Percentiles rank a stretch among this genome's conserved stretches.
Conservation (phyloP, 768 basidiomycete genomes). For the Kwoniella europaea region DNA sequence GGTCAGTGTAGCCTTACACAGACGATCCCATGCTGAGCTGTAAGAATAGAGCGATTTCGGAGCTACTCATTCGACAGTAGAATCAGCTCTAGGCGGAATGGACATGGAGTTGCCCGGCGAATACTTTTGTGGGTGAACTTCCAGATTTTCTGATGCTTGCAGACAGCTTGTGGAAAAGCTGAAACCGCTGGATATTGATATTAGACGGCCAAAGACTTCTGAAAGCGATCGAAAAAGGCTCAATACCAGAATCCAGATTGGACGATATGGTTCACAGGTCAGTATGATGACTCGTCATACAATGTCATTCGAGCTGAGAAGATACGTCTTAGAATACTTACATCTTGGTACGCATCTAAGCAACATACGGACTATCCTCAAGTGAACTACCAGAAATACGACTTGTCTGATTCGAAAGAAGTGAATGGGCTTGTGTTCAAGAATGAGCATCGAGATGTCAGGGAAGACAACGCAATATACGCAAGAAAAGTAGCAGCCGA, state of each 20-base stretch:
- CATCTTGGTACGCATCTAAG: constrained; percentile 62
- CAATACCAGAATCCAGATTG: constrained; percentile 38
- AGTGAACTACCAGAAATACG: constrained; percentile 61
- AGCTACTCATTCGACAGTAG: constrained; percentile 46
- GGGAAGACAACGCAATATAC: constrained; percentile 66
- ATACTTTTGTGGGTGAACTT: constrained; percentile 35
- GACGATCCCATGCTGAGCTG: neutral
- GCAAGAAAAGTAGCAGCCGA: constrained; percentile 49
- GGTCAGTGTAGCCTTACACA: constrained; percentile 10
- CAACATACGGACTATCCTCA: constrained; percentile 70
- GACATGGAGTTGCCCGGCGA: constrained; percentile 52
- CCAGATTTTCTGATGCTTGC: neutral
- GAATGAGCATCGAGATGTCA: constrained; percentile 62
- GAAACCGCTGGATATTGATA: neutral
- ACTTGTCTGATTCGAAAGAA: constrained; percentile 34
- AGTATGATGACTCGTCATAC: neutral
- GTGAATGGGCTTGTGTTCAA: constrained; percentile 30
- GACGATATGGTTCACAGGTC: constrained; percentile 54
- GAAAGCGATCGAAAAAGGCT: constrained; percentile 43
- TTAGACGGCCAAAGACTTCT: constrained; percentile 38
- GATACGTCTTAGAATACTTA: constrained; percentile 43
- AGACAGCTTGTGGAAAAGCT: neutral
- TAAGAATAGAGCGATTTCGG: constrained; percentile 48
- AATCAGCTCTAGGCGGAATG: constrained; percentile 45
- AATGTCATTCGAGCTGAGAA: constrained; percentile 6